Conservation (phyloP, 192 early-diverging fungal species). For the Allomyces macrogynus region DNA sequence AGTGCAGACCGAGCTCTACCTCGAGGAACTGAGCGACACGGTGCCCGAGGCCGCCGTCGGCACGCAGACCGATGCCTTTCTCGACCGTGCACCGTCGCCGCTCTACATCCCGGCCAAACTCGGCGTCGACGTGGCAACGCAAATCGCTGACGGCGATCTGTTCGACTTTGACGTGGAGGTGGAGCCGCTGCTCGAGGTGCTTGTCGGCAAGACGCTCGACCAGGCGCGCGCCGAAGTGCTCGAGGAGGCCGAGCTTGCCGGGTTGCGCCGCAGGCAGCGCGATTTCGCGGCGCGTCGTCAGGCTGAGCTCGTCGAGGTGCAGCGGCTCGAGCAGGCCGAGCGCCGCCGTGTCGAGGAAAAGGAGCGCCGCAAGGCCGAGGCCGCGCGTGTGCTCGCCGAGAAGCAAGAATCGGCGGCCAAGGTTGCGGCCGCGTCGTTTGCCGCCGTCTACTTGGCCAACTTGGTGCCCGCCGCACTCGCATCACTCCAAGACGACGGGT, state of each 20-base stretch:
- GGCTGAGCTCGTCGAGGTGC: slow-evolving; percentile 35
- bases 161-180: slow-evolving; percentile 45
- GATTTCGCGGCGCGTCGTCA: slow-evolving; percentile 28
- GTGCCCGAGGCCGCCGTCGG: slow-evolving; percentile 37
- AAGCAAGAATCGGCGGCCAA: slow-evolving; percentile 37
- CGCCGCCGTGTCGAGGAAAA: slow-evolving; percentile 38
- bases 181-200: slow-evolving; percentile 31
- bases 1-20: slow-evolving; percentile 38
- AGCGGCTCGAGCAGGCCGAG: slow-evolving; percentile 39
- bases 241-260: slow-evolving; percentile 35
- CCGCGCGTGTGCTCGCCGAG: slow-evolving; percentile 23
- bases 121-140: slow-evolving; percentile 34
- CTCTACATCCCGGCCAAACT: slow-evolving; percentile 37
- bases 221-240: slow-evolving; percentile 41
- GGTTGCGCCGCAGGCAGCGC: slow-evolving; percentile 11
- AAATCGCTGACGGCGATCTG: slow-evolving; percentile 36
- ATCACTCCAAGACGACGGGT: slow-evolving; percentile 27
- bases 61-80: slow-evolving; percentile 40
- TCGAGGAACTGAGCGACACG: slow-evolving; percentile 38
- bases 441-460: slow-evolving; percentile 27
- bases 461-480: slow-evolving; percentile 31
- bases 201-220: slow-evolving; percentile 41
- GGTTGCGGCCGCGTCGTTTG: slow-evolving; percentile 35
- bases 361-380: slow-evolving; percentile 32
- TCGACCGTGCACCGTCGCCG: slow-evolving; percentile 37